Percentiles rank a stretch among this genome's conserved stretches.
phyloP scores from a whole-genome alignment of 73 alveolate genomes.

The Durusdinium trenchii region DNA sequence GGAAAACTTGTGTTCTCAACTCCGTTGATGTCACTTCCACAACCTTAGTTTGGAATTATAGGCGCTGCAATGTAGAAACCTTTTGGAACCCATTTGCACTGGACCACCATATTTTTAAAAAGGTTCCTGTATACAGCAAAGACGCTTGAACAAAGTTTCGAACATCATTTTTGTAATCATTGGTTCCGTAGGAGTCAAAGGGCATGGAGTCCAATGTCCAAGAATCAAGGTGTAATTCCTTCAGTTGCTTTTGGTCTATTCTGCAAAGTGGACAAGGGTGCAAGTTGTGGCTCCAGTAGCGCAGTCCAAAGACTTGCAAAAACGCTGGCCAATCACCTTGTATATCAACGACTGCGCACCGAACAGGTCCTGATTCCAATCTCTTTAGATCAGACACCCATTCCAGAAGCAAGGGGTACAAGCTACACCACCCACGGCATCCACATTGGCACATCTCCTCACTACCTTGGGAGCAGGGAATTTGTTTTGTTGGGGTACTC shows the following conservation, averaged over 20 bases:
- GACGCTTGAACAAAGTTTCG: neutral
- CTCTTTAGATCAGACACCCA: slow-evolving; percentile 14
- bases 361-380: neutral
- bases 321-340: slow-evolving; percentile 65
- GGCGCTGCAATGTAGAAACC: neutral
- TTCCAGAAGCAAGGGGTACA: neutral
- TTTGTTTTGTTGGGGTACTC: neutral
- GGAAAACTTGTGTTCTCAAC: neutral
- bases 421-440: slow-evolving; percentile 69
- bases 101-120: no score
- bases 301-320: neutral
- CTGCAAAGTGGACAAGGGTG: slow-evolving; percentile 62
- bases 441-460: slow-evolving; percentile 50
- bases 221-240: no score
- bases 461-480: neutral
- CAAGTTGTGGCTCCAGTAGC: slow-evolving; percentile 17
- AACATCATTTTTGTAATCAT: neutral
- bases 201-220: neutral
- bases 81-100: no score
- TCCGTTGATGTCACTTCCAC: neutral
- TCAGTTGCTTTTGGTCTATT: neutral
- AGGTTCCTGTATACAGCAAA: neutral
- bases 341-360: slow-evolving; percentile 12
- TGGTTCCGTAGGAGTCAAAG: neutral
- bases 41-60: neutral